Conservation (phyloP, 495 filamentous ascomycete species). For the Aspergillus conjunctus region DNA sequence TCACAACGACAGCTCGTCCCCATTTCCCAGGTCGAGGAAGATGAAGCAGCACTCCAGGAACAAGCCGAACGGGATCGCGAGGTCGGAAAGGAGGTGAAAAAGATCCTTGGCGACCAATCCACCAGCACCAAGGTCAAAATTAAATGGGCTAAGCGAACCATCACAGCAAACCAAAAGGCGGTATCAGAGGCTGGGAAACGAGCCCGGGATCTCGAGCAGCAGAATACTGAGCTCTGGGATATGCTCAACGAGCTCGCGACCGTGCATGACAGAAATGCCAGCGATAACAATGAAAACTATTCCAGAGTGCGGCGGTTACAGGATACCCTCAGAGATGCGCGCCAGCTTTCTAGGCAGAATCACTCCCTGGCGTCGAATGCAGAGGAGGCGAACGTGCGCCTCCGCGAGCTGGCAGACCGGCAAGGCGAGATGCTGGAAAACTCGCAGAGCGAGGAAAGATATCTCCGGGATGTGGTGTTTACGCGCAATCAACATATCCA, state of each 20-base stretch:
- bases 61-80: no score
- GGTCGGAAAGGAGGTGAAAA: conserved; percentile 22
- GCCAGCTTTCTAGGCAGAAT: neutral
- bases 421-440: neutral
- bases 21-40: no score
- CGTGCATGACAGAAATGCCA: neutral
- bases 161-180: neutral
- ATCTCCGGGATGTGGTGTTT: neutral
- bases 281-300: neutral
- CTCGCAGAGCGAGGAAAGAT: neutral
- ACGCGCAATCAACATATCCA: neutral
- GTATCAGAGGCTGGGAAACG: neutral
- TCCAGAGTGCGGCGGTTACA: neutral
- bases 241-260: neutral
- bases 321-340: neutral
- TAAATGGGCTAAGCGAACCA: neutral
- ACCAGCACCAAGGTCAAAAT: neutral
- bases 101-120: neutral
- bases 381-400: neutral
- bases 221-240: neutral
- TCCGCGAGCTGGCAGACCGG: neutral
- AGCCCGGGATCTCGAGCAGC: neutral
- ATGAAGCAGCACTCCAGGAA: no score
- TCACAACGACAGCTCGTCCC: no score
- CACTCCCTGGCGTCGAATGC: neutral